These are phyloP conservation scores for Aspergillus sparsus DNA, from an alignment of 495 filamentous ascomycete species.

Conservation along the genomic window DNA sequence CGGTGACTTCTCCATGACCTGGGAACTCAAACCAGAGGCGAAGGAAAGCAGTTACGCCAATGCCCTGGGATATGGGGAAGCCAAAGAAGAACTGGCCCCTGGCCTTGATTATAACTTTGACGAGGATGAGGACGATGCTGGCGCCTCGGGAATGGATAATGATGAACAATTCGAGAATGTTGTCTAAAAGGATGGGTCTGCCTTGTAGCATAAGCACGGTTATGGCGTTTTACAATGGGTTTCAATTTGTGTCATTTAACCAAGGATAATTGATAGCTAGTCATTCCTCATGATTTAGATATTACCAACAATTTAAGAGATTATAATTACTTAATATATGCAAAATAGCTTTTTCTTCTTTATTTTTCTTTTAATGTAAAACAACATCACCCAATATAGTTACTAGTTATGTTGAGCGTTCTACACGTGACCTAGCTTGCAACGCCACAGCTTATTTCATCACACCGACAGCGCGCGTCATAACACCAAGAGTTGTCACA, in stretches of 20 bases:
- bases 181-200: slow-evolving; percentile 26
- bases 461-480: slow-evolving; percentile 3
- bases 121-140: slow-evolving; percentile 47
- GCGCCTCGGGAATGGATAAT: slow-evolving; percentile 56
- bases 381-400: too few species aligned
- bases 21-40: slow-evolving; percentile 76
- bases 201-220: slow-evolving; percentile 34
- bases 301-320: too few species aligned
- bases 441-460: slow-evolving; percentile 15
- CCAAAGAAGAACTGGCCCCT: slow-evolving; percentile 51
- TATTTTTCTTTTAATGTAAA: too few species aligned
- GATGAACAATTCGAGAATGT: slow-evolving; percentile 82
- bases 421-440: slow-evolving; percentile 6
- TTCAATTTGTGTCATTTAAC: slow-evolving; percentile 13
- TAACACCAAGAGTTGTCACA: background rate
- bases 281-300: too few species aligned
- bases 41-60: slow-evolving; percentile 54
- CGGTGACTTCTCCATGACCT: slow-evolving; percentile 80
- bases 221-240: slow-evolving; percentile 26
- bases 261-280: slow-evolving; percentile 14
- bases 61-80: slow-evolving; percentile 36
- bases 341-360: too few species aligned
- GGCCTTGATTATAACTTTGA: slow-evolving; percentile 44
- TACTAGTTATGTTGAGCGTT: too few species aligned
- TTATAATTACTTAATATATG: too few species aligned